Evolutionary conservation across 139 green algal species (phyloP), one percentile per base, ranked within the genome.

Genomic region (Edaphochlamys debaryana): DNA sequence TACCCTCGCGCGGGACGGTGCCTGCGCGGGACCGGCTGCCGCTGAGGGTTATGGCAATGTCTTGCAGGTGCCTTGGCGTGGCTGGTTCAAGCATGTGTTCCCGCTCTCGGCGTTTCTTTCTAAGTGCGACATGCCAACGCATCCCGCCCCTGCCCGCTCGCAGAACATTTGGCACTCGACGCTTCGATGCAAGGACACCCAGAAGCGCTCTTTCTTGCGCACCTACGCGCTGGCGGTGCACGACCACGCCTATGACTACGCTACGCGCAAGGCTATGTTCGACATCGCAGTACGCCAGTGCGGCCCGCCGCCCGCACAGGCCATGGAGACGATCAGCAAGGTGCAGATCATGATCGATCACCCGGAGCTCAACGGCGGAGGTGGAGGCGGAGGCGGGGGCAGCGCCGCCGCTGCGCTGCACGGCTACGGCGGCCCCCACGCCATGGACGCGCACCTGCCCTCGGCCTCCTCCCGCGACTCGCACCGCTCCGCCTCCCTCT

Each of bases 201-300:
- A 80, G 73, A 80, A 80, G 73, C 56, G 73, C 30, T 80, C 73
- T 13, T 80, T 80, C 38, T 38, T 80, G 37, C 73, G 73, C 73
- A 80, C 73, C 25, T 80, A 80, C 73, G 73, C 73, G 1, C 38
- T 80, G 38, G 73, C 73, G 5, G 73, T 80, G 15, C 73, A 80
- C 56, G 73, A 80, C 73, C 56, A 80, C 38, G 73, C 73, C 29
- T 80, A 80, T 38, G 73, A 80, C 56, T 80, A 80, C 38, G 73
- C 56, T n/a, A 58, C 73, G 0, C 73, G 73, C 37, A 80, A 80
- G 56, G 73, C 73, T 56, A 80, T 80, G 73, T 80, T 80, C 40
- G 73, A 80, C n/a, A 80, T 80, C 19, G 73, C 73, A 11, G 73
- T 80, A 29, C 73, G 73, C 38, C 73, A 80, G n/a, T 80, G 73